Evolutionary conservation across 345 rosid species (phyloP).

Genomic region (Eucalyptus sp.): DNA sequence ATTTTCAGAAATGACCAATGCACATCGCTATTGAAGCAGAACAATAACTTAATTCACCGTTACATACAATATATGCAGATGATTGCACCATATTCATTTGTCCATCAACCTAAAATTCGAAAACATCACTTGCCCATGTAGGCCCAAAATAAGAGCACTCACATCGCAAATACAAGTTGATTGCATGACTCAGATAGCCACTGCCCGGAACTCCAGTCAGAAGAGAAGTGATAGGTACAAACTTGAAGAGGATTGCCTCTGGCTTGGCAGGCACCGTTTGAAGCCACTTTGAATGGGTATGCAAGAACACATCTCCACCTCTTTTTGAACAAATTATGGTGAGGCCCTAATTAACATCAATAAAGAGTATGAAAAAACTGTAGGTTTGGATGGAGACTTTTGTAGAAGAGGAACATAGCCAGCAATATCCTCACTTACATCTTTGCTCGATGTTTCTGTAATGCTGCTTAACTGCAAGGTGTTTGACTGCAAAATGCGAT

Average conservation of each 20-base stretch:
- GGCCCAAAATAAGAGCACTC: slow-evolving; percentile 11
- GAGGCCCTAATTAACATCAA: slow-evolving; percentile 36
- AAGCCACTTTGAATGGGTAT: slow-evolving; percentile 54
- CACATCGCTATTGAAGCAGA: background rate
- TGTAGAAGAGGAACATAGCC: background rate
- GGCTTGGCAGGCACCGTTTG: slow-evolving; percentile 59
- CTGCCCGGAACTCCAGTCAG: slow-evolving; percentile 60
- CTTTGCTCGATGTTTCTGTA: slow-evolving; percentile 62
- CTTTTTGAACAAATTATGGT: slow-evolving; percentile 48
- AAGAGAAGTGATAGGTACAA: slow-evolving; percentile 66
- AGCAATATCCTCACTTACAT: slow-evolving; percentile 25
- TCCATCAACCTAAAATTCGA: background rate
- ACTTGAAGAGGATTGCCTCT: slow-evolving; percentile 57
- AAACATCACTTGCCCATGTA: background rate
- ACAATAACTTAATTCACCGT: background rate
- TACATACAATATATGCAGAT: background rate
- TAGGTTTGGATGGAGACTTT: background rate
- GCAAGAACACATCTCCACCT: slow-evolving; percentile 52
- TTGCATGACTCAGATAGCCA: slow-evolving; percentile 70
- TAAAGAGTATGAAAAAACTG: background rate
- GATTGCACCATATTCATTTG: background rate
- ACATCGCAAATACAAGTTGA: slow-evolving; percentile 67
- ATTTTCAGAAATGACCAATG: background rate
- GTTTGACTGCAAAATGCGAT: slow-evolving; percentile 37
- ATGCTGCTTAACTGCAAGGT: slow-evolving; percentile 46